phyloP scores from a whole-genome alignment of 2,329 filamentous ascomycete species.

The Cladophialophora chaetospira region DNA sequence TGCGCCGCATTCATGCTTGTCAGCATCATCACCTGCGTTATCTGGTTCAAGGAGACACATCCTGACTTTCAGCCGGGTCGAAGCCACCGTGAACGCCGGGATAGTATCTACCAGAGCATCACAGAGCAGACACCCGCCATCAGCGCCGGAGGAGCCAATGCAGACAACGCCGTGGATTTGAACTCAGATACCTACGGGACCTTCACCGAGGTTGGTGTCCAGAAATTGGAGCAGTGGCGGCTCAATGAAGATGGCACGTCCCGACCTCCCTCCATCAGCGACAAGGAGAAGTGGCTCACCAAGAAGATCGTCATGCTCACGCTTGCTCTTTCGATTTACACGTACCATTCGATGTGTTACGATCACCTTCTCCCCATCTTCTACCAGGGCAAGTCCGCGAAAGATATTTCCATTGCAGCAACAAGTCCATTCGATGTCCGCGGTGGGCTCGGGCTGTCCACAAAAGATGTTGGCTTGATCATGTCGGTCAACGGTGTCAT shows the following conservation, averaged over 20 bases:
- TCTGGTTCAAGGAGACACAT: conserved; percentile 85
- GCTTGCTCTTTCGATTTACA: conserved; percentile 83
- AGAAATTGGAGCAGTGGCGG: conserved; percentile 56
- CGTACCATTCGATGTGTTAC: conserved; percentile 89
- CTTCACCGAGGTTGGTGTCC: conserved; percentile 61
- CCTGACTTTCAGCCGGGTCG: conserved; percentile 70
- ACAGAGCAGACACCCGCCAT: conserved; percentile 72
- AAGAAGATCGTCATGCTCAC: conserved; percentile 73
- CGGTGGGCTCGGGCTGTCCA: conserved; percentile 67
- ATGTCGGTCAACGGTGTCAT: conserved; percentile 71
- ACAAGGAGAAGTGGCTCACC: conserved; percentile 58
- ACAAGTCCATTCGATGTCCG: conserved; percentile 57
- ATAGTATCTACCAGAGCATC: conserved; percentile 43
- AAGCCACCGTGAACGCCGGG: conserved; percentile 36
- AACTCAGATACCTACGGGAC: conserved; percentile 80
- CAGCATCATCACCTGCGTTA: conserved; percentile 77
- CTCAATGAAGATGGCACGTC: conserved; percentile 51
- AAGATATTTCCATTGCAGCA: conserved; percentile 41
- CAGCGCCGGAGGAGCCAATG: conserved; percentile 71
- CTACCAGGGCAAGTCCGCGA: conserved; percentile 71
- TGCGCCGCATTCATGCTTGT: conserved; percentile 75
- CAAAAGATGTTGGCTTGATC: conserved; percentile 68
- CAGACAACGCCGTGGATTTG: conserved; percentile 71
- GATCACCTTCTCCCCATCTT: conserved; percentile 92
- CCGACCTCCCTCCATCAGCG: conserved; percentile 38